Evolutionary conservation across 148 eudicot species (phyloP).

Genomic region (Chenopodium berlandieri): DNA sequence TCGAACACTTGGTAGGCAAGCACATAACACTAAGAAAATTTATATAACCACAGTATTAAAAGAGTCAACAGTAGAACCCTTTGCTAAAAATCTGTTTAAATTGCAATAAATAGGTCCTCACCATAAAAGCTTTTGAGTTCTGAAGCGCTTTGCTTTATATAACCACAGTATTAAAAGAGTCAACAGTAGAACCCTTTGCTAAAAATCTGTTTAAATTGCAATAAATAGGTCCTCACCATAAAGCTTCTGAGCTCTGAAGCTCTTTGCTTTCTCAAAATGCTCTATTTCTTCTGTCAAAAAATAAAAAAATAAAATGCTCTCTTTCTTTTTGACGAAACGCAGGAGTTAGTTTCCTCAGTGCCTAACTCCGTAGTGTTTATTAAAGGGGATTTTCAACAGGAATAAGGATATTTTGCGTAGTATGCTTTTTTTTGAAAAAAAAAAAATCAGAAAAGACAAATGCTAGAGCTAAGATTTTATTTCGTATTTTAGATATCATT

Average conservation of each 20-base stretch:
- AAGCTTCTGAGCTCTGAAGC: neutral
- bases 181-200: neutral
- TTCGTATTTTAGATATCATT: too few species aligned
- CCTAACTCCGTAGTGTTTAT: too few species aligned
- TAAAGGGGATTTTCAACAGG: too few species aligned
- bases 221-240: neutral
- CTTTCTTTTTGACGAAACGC: too few species aligned
- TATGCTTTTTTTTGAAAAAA: too few species aligned
- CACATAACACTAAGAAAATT: neutral
- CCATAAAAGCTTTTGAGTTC: neutral
- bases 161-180: neutral
- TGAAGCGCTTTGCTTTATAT: too few species aligned
- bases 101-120: neutral
- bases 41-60: neutral
- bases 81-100: neutral
- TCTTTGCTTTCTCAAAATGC: neutral
- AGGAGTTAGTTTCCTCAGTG: too few species aligned
- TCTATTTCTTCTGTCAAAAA: too few species aligned
- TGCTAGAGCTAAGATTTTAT: too few species aligned
- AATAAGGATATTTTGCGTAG: too few species aligned
- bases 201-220: neutral
- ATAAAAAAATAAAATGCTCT: too few species aligned
- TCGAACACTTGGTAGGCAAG: slow-evolving; percentile 31
- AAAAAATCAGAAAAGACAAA: too few species aligned
- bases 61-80: neutral